These are phyloP conservation scores for Ilex asprella DNA, from an alignment of 257 asterid species.

Conservation along the genomic window DNA sequence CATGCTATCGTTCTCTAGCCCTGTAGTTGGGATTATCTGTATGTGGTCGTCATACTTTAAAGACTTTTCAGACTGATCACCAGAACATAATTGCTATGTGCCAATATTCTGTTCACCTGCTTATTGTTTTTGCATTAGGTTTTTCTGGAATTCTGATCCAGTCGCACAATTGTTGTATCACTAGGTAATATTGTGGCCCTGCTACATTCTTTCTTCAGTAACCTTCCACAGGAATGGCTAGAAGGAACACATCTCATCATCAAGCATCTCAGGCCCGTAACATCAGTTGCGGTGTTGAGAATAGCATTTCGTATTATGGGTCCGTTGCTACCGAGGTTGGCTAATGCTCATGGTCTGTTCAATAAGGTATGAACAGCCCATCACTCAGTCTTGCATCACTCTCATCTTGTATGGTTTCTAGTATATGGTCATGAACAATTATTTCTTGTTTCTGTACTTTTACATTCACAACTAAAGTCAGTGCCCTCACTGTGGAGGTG, in stretches of 20 bases:
- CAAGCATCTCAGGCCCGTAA: slow-evolving; percentile 86
- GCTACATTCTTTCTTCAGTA: slow-evolving; percentile 82
- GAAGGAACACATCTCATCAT: slow-evolving; percentile 85
- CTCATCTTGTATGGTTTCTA: background rate
- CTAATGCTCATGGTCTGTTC: slow-evolving; percentile 83
- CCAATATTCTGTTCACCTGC: background rate
- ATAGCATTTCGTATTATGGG: slow-evolving; percentile 95
- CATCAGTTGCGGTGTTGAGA: slow-evolving; percentile 88
- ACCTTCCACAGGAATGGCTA: slow-evolving; percentile 95
- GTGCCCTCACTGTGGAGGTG: too few species aligned
- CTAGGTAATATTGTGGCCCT: slow-evolving; percentile 91
- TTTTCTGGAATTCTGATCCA: slow-evolving; percentile 5
- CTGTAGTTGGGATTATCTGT: too few species aligned
- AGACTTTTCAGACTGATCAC: background rate
- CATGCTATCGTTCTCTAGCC: too few species aligned
- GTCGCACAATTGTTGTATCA: slow-evolving; percentile 4
- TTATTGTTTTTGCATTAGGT: background rate
- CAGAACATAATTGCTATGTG: background rate
- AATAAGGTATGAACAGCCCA: slow-evolving; percentile 49
- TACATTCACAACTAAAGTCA: too few species aligned
- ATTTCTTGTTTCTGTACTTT: too few species aligned
- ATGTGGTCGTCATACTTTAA: background rate
- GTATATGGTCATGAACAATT: too few species aligned
- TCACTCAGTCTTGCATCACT: background rate
- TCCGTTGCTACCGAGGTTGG: slow-evolving; percentile 90